Evolutionary conservation across 2,329 filamentous ascomycete species (phyloP).

Genomic region (Fusarium verticillioides): DNA sequence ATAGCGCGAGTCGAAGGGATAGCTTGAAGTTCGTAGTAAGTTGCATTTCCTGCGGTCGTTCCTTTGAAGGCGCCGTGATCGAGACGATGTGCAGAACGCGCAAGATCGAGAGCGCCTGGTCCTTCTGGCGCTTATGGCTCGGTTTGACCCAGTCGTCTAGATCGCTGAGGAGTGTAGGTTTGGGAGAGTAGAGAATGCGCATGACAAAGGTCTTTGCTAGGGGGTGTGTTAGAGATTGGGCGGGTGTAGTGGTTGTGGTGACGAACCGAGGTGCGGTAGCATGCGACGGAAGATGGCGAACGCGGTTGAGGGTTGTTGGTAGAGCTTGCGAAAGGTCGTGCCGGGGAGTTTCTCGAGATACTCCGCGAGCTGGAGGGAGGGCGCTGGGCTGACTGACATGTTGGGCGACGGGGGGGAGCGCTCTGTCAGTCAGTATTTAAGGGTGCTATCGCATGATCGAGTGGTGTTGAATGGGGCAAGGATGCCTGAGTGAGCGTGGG

Average conservation of each 20-base stretch:
- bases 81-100: slow-evolving; percentile 87
- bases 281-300: slow-evolving; percentile 97
- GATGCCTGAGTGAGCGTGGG: neutral
- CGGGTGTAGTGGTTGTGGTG: neutral
- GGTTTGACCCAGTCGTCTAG: slow-evolving; percentile 89
- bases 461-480: neutral
- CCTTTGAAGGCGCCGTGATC: slow-evolving; percentile 69
- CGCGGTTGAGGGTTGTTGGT: slow-evolving; percentile 94
- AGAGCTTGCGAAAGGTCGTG: slow-evolving; percentile 89
- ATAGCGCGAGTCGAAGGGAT: slow-evolving; percentile 86
- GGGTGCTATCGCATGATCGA: slow-evolving; percentile 43
- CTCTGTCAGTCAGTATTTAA: slow-evolving; percentile 44
- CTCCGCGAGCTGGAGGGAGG: slow-evolving; percentile 76
- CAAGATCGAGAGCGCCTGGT: slow-evolving; percentile 84
- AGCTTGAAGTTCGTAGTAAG: slow-evolving; percentile 84
- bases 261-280: slow-evolving; percentile 86
- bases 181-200: slow-evolving; percentile 90
- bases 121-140: slow-evolving; percentile 72
- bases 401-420: slow-evolving; percentile 45
- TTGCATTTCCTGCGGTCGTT: slow-evolving; percentile 75
- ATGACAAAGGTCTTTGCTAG: slow-evolving; percentile 94
- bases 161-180: slow-evolving; percentile 80
- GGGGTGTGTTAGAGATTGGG: slow-evolving; percentile 5
- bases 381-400: slow-evolving; percentile 60
- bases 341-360: slow-evolving; percentile 93